Percentiles rank a stretch among this genome's conserved stretches.
These are phyloP conservation scores for Rhynchosporium graminicola DNA, from an alignment of 2,329 filamentous ascomycete genomes.

Conservation along the genomic window DNA sequence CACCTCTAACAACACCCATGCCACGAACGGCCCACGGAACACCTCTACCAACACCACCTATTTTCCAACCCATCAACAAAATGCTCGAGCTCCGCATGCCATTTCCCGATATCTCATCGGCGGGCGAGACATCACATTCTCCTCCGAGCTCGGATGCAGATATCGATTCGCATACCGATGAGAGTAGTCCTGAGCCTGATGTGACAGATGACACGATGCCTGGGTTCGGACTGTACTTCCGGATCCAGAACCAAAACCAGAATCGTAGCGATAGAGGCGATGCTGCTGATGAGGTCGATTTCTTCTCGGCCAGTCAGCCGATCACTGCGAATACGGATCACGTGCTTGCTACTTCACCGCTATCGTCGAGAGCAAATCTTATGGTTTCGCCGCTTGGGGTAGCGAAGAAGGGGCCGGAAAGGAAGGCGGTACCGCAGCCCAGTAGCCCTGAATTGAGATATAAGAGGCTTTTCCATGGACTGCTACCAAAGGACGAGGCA, in stretches of 20 bases:
- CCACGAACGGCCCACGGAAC: constrained; percentile 26
- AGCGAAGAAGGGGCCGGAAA: neutral
- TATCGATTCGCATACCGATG: constrained; percentile 38
- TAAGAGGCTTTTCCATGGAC: constrained; percentile 26
- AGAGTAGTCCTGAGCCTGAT: constrained; percentile 35
- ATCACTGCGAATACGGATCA: constrained; percentile 35
- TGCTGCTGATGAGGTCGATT: constrained; percentile 26
- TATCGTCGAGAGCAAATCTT: constrained; percentile 20
- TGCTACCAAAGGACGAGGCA: constrained; percentile 1
- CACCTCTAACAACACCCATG: constrained; percentile 15
- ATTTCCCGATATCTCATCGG: constrained; percentile 34
- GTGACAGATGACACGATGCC: constrained; percentile 18
- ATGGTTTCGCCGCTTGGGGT: constrained; percentile 16
- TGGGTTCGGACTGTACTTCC: constrained; percentile 22
- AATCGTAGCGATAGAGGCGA: neutral
- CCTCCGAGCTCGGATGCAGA: constrained; percentile 36
- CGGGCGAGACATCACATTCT: constrained; percentile 36
- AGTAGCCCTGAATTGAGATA: constrained; percentile 31
- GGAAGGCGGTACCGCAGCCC: constrained; percentile 18
- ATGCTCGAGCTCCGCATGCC: constrained; percentile 22
- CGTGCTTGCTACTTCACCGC: constrained; percentile 37
- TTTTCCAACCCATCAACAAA: constrained; percentile 18
- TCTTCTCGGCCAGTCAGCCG: constrained; percentile 37
- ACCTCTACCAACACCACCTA: constrained; percentile 25
- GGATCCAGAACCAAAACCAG: constrained; percentile 4